Conservation (phyloP, 2,329 filamentous ascomycete species). For the Penicillium sp. region DNA sequence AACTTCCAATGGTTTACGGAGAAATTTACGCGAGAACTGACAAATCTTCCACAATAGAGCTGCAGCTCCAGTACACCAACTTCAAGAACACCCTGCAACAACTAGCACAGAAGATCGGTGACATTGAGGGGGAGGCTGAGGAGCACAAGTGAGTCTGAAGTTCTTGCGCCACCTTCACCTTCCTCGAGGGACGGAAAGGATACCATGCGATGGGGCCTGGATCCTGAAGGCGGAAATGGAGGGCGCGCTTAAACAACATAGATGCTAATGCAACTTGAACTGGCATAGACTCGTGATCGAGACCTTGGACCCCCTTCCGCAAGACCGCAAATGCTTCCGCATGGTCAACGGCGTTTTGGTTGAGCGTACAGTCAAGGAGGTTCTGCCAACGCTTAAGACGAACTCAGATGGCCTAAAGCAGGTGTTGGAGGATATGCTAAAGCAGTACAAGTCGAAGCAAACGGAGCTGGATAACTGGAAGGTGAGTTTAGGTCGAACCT, state of each 20-base stretch:
- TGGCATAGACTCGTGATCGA: constrained; percentile 80
- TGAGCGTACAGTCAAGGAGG: constrained; percentile 90
- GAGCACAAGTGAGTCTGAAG: constrained; percentile 81
- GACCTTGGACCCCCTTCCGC: constrained; percentile 78
- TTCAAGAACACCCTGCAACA: constrained; percentile 78
- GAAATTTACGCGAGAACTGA: constrained; percentile 7
- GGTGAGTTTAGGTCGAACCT: constrained; percentile 58
- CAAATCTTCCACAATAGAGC: constrained; percentile 36
- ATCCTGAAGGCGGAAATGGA: not conserved
- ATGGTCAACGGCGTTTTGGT: constrained; percentile 97
- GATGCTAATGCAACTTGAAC: constrained; percentile 19
- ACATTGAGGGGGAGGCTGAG: constrained; percentile 95
- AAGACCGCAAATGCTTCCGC: constrained; percentile 93
- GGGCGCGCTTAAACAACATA: not conserved
- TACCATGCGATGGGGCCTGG: not conserved
- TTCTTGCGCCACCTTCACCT: not conserved
- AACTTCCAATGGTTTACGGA: not conserved
- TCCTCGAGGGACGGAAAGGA: not conserved
- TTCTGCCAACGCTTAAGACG: constrained; percentile 85
- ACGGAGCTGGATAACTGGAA: constrained; percentile 98
- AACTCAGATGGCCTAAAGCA: constrained; percentile 94
- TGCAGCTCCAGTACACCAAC: constrained; percentile 53
- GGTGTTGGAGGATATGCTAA: constrained; percentile 89
- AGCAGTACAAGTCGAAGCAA: constrained; percentile 95
- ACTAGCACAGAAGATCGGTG: constrained; percentile 92